phyloP scores from a whole-genome alignment of 768 basidiomycete species.

The Trametes elegans region DNA sequence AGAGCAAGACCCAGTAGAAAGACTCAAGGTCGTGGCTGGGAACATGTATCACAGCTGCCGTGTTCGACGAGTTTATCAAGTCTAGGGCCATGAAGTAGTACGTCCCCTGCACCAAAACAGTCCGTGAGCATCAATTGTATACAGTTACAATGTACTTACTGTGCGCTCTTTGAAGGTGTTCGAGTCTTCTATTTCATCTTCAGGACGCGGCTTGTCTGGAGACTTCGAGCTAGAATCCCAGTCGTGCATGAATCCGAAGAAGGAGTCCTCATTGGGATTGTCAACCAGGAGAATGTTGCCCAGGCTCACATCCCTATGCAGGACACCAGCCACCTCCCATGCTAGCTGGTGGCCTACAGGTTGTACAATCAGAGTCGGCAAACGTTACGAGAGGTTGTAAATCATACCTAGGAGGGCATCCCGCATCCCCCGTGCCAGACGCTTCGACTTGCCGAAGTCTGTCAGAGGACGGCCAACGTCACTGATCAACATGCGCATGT shows the following conservation, averaged over 20 bases:
- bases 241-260: background rate
- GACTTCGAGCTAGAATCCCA: background rate
- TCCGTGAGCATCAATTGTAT: too few relatives aligned
- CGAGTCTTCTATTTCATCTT: too few relatives aligned
- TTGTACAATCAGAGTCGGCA: background rate
- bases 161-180: too few relatives aligned
- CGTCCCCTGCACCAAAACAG: too few relatives aligned
- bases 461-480: conserved; percentile 6
- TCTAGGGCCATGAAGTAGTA: conserved; percentile 7
- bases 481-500: conserved; percentile 14
- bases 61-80: background rate
- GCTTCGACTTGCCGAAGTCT: background rate
- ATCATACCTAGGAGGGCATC: conserved; percentile 16
- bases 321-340: background rate
- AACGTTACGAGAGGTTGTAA: background rate
- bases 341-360: background rate
- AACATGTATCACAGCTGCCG: background rate
- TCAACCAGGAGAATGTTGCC: conserved; percentile 2
- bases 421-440: conserved; percentile 2
- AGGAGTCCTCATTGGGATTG: background rate
- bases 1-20: conserved; percentile 11
- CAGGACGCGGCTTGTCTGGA: too few relatives aligned
- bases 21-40: conserved; percentile 11
- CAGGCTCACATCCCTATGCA: background rate
- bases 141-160: too few relatives aligned